A percentile compares a stretch with the other conserved stretches of the same genome.
Conservation (phyloP, 805 yeast species). For the Candida sithepensis region DNA sequence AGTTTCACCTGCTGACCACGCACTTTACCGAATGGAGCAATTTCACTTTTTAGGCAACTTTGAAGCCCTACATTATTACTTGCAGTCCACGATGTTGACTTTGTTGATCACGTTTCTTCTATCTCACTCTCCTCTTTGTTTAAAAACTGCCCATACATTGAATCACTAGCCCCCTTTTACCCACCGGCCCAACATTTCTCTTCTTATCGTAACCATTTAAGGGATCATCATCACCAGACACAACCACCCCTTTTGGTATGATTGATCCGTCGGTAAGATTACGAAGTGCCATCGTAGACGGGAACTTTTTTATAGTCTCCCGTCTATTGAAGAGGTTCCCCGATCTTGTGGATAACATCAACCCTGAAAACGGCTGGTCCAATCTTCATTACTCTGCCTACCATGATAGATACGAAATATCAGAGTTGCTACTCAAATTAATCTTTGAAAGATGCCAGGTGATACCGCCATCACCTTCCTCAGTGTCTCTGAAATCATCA, state of each 20-base stretch:
- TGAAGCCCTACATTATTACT: background rate
- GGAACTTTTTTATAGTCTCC: slow-evolving; percentile 59
- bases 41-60: background rate
- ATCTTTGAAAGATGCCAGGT: slow-evolving; percentile 12
- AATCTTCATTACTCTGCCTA: slow-evolving; percentile 78
- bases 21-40: background rate
- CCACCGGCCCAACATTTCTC: too few relatives aligned
- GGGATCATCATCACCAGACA: too few relatives aligned
- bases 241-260: slow-evolving; percentile 33
- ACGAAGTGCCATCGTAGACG: slow-evolving; percentile 62
- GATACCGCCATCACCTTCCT: background rate
- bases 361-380: slow-evolving; percentile 76
- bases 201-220: too few relatives aligned
- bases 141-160: too few relatives aligned
- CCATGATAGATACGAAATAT: slow-evolving; percentile 63
- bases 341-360: slow-evolving; percentile 61
- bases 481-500: slow-evolving; percentile 12
- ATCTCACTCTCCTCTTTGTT: too few relatives aligned
- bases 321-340: slow-evolving; percentile 68
- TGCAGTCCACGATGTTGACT: too few relatives aligned
- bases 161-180: too few relatives aligned
- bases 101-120: background rate
- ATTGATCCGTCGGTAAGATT: slow-evolving; percentile 61
- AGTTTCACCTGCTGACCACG: background rate
- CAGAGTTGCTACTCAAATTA: slow-evolving; percentile 23